phyloP scores from a whole-genome alignment of 352 stramenopile genomes.

The Hyaloperonospora arabidopsidis region DNA sequence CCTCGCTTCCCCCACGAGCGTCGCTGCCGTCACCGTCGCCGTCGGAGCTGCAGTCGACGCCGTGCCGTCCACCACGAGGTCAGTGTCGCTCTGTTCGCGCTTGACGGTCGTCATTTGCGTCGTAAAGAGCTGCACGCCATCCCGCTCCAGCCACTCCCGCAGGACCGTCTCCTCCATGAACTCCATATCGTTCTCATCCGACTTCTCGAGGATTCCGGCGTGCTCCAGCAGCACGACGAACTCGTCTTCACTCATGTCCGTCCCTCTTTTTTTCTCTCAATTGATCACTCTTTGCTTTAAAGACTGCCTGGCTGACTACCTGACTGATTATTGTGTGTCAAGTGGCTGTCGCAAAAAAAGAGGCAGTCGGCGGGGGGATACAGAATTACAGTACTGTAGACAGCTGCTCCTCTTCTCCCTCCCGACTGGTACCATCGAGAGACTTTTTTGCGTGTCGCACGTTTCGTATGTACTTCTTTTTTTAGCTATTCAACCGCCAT shows the following conservation, averaged over 20 bases:
- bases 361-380: too few relatives aligned
- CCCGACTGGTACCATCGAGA: background rate
- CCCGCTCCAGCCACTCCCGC: constrained; percentile 60
- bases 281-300: too few relatives aligned
- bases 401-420: too few relatives aligned
- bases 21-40: constrained; percentile 17
- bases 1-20: constrained; percentile 28
- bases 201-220: constrained; percentile 63
- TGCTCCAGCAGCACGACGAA: constrained; percentile 81
- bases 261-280: too few relatives aligned
- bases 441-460: background rate
- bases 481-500: too few relatives aligned
- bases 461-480: too few relatives aligned
- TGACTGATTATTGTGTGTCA: too few relatives aligned
- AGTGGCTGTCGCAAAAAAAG: too few relatives aligned
- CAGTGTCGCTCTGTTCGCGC: constrained; percentile 13
- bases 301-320: too few relatives aligned
- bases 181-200: constrained; percentile 60
- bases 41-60: constrained; percentile 11
- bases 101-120: constrained; percentile 24
- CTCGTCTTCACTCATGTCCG: constrained; percentile 73
- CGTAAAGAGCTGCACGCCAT: constrained; percentile 58
- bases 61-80: constrained; percentile 24
- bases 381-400: too few relatives aligned
- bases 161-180: constrained; percentile 61